Percentiles rank a stretch among this genome's conserved stretches.
Evolutionary conservation across 2,329 filamentous ascomycete species (phyloP).

Genomic region (Zymoseptoria ardabiliae): DNA sequence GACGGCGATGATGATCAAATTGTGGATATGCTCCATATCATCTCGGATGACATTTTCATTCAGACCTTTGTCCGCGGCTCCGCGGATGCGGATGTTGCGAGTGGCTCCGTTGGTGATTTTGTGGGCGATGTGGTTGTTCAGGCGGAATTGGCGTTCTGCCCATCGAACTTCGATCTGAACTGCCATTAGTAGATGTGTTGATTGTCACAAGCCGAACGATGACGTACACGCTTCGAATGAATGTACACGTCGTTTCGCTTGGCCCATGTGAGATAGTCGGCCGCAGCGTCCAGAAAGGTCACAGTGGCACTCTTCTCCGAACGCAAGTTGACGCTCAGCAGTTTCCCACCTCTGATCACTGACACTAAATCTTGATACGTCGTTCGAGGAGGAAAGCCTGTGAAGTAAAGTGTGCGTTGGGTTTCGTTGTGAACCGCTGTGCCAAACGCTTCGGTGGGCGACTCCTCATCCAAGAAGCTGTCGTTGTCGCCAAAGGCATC

Average conservation of each 20-base stretch:
- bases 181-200: constrained; percentile 1
- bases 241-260: constrained; percentile 62
- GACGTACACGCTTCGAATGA: constrained; percentile 50
- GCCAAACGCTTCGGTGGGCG: neutral
- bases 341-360: constrained; percentile 59
- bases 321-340: constrained; percentile 63
- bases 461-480: constrained; percentile 10
- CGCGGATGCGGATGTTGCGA: constrained; percentile 64
- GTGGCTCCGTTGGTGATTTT: constrained; percentile 61
- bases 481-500: constrained; percentile 19
- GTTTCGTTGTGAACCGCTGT: neutral
- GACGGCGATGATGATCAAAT: constrained; percentile 62
- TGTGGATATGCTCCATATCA: constrained; percentile 77
- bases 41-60: constrained; percentile 59
- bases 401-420: constrained; percentile 53
- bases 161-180: constrained; percentile 61
- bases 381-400: constrained; percentile 53
- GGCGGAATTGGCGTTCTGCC: constrained; percentile 62
- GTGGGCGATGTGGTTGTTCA: constrained; percentile 55
- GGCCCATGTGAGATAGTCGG: constrained; percentile 58
- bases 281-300: constrained; percentile 60
- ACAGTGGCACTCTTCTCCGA: constrained; percentile 56
- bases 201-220: constrained; percentile 32
- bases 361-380: constrained; percentile 60
- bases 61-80: constrained; percentile 43